Base-by-base conservation (phyloP, 345 rosid species). In the Hibiscus trionum region DNA sequence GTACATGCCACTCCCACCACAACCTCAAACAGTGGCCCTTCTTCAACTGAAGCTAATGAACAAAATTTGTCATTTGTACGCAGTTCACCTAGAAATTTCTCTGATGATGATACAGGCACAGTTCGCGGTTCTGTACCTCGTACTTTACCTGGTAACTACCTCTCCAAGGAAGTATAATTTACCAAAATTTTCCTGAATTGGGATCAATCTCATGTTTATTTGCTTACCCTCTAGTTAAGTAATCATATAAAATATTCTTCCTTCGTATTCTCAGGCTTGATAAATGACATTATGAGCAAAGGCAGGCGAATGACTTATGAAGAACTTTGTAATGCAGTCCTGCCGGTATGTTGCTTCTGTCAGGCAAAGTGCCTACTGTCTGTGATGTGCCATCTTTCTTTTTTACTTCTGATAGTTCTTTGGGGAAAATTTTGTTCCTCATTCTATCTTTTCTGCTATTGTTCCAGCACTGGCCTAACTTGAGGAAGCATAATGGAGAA, bases 401-500 rank as follows among this genome's bases (percentile, higher is more conserved):
- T 68, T 63, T 63, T 11, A 24, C 58, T 70, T 27, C 72, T 62
- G 33, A 60, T 64, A 47, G 56, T 53, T 42, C 21, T 46, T 33
- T n/a, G 60, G 10, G 35, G 11, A 67, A 19, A 61, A 70, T 24
- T 37, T 6, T 19, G 27, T 7, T 14, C 49, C 39, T 71, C 21
- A 70, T 72, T 67, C 55, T 37, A 46, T 70, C 37, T 26, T 67
- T 27, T 69, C 59, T 60, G 62, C 59, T 73, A 65, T n/a, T 33
- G 77, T 77, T 83, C 73, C 86, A 96, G 98, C 97, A 96, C 75
- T 96, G 99, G 99, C 89, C 87, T 55, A 90, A 86, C 84, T 80
- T 96, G 84, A 87, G 99, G 83, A 96, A 96, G 87, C 98, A 93
- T 76, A 96, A 96, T 72, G 99, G 99, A 61, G 99, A 91, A 74